phyloP scores from a whole-genome alignment of 139 green algal genomes.

The Chlamydomonas sphaeroides region DNA sequence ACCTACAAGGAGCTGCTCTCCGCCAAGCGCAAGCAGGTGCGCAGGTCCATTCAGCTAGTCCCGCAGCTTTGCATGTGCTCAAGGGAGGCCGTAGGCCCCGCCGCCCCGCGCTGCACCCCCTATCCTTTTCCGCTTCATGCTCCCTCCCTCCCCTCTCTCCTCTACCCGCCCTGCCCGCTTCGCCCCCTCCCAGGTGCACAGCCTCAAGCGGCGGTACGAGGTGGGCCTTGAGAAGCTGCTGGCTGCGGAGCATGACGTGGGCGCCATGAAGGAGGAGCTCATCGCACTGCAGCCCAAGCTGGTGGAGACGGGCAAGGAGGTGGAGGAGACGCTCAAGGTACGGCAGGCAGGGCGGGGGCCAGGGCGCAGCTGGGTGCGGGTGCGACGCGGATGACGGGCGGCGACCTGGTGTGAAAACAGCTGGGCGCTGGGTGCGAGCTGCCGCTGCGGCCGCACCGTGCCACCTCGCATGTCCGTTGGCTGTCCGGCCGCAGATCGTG shows the following conservation, averaged over 20 bases:
- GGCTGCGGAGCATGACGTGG: constrained; percentile 51
- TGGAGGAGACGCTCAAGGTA: constrained; percentile 65
- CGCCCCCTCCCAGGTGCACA: constrained; percentile 42
- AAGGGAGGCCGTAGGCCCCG: no score
- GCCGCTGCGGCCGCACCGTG: no score
- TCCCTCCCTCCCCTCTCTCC: neutral
- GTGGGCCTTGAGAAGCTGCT: constrained; percentile 74
- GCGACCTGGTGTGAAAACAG: no score
- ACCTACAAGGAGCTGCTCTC: constrained; percentile 71
- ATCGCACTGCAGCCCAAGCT: constrained; percentile 74
- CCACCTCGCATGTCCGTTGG: no score
- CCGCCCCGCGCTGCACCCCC: no score
- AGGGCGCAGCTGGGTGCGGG: no score
- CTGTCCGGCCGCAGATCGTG: constrained; percentile 46
- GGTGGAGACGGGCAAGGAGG: constrained; percentile 73
- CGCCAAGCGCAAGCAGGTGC: constrained; percentile 55
- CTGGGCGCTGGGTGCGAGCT: no score
- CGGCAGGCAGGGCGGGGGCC: no score
- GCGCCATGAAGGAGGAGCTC: constrained; percentile 70
- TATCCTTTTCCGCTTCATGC: no score
- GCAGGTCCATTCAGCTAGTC: neutral
- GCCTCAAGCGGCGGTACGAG: constrained; percentile 56
- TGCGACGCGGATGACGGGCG: no score
- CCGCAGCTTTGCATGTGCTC: no score
- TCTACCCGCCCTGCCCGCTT: neutral